Conservation (phyloP, 177 flowering plant genomes). For the Tripterygium wilfordii region DNA sequence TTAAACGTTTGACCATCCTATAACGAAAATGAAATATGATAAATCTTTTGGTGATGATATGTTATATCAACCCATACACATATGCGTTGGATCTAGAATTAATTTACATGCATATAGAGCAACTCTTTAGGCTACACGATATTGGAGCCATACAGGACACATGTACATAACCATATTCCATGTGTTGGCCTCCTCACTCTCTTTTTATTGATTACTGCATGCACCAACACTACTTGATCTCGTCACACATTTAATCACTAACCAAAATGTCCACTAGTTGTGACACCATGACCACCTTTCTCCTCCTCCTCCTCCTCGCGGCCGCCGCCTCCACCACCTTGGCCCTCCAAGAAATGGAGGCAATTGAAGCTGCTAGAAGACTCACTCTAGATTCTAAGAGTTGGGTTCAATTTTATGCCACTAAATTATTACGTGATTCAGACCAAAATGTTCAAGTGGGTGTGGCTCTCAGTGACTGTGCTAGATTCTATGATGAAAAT, state of each 20-base stretch:
- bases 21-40: too few relatives aligned
- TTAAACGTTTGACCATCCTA: too few relatives aligned
- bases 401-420: slow-evolving; percentile 10
- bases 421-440: background rate
- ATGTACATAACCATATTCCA: background rate
- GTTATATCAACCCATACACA: too few relatives aligned
- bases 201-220: too few relatives aligned
- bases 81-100: too few relatives aligned
- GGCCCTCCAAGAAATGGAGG: slow-evolving; percentile 9
- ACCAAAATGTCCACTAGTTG: slow-evolving; percentile 16
- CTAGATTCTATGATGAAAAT: slow-evolving; percentile 36
- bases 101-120: too few relatives aligned
- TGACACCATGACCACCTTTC: too few relatives aligned
- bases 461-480: slow-evolving; percentile 37
- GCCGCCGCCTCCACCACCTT: slow-evolving; percentile 7
- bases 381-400: slow-evolving; percentile 14
- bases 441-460: background rate
- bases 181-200: background rate
- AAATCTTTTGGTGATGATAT: too few relatives aligned
- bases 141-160: background rate
- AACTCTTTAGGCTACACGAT: background rate
- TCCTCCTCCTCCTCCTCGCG: slow-evolving; percentile 21
- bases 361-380: slow-evolving; percentile 17
- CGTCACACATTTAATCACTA: background rate
- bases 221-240: background rate